Base-by-base conservation (phyloP, 2,329 filamentous ascomycete genomes). In the Plectosphaerella sp. region DNA sequence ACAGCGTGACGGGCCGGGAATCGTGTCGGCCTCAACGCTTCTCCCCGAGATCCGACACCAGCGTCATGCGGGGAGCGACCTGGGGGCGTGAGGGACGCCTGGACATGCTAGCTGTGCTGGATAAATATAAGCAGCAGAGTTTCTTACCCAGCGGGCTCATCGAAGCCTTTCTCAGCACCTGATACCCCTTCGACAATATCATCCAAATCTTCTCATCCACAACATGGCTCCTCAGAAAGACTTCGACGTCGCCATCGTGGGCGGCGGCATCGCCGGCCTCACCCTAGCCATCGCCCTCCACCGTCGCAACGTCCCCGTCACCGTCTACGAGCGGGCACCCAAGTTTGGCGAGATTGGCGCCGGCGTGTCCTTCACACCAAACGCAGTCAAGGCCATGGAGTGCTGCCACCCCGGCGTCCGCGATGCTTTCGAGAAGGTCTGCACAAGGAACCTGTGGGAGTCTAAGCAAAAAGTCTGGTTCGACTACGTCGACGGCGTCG, bases 281-380 rank as follows among this genome's bases (percentile, higher is more conserved):
- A 70, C 72, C 15, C 67, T 80, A 1, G 75, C 75, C 1, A 64
- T 79, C 18, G 45, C 54, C 2, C 69, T 81, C 0, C 65, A 73
- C 41, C 66, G 66, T 2, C 73, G 76, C 36, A 62, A 63, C 2
- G 60, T 80, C 15, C 58, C 65, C 0, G 76, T 70, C 54, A 73
- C 64, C 1, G 47, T 80, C 3, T 80, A 77, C 57, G 78, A 81
- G 58, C 70, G 73, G 6, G 69, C 74, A 0, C 47, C 64, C 0
- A 59, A 62, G 1, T 72, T 76, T 50, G 64, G 68, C 3, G 76
- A 78, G 55, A 73, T 75, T 52, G 78, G 78, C 0, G 77, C 78
- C 0, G 78, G 77, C 8, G 74, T 81, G 24, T 77, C 74, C 3
- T 74, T 79, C 57, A 74, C 70, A 8, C 75, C 75, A n/a, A 79